Base-by-base conservation (phyloP, 169 alveolate species). In the Sarcocystis neurona region DNA sequence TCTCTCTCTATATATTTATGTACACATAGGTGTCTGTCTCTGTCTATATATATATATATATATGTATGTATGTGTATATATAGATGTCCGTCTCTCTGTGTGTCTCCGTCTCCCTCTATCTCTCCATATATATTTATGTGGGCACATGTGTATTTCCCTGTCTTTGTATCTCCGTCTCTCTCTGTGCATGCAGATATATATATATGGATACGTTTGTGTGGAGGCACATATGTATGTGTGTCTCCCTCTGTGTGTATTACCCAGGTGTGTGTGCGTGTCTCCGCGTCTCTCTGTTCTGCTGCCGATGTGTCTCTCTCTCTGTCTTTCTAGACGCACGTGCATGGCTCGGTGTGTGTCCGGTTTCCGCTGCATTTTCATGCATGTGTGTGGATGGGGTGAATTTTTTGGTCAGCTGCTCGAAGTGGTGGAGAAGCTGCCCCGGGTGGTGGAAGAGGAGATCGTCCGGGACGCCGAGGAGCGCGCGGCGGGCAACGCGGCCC, bases 401-500 rank as follows among this genome's bases (percentile, higher is more conserved):
- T 15, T 15, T 15, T 6, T 15, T 48, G 27, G 60, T 15, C 82
- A 72, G 82, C 82, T 72, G 10, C 37, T 41, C 39, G 50, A 47
- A n/a, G 34, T 72, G 3, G 56, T 72, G 18, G 58, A 43, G n/a
- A 39, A 72, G 47, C 56, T 72, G 58, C 82, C 82, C 15, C 15
- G 32, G n/a, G 5, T 72, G 10, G 18, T 72, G 56, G n/a, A n/a
- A n/a, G 82, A 18, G 30, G 82, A 72, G 27, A 12, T 72, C 58
- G 41, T 27, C 53, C 37, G 82, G 27, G 82, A 37, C n/a, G 2
- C 41, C 6, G 82, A 56, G 27, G 82, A 72, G 34, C 47, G 82
- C 39, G 34, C 82, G 2, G 82, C 46, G 6, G 82, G 82, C 1
- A 72, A 72, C 56, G 82, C 82, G 27, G 82, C 82, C n/a, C 46